phyloP scores from a whole-genome alignment of 768 basidiomycete species.

The Filobasidium floriforme region DNA sequence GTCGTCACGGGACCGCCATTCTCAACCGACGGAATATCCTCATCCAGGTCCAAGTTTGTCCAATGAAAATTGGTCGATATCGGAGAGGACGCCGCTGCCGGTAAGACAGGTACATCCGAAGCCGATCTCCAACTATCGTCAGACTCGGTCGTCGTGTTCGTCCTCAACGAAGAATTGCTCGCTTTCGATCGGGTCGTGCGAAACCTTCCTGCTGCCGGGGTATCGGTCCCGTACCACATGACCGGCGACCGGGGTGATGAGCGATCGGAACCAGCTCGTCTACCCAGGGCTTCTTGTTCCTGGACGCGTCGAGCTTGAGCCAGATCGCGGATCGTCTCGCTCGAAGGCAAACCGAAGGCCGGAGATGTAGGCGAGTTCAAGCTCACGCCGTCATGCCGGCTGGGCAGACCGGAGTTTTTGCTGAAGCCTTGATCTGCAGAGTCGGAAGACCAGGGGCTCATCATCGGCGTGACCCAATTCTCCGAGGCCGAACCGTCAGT shows the following conservation, averaged over 20 bases:
- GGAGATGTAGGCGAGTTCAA: neutral
- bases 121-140: neutral
- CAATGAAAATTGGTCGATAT: conserved; percentile 1
- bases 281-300: neutral
- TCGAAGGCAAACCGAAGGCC: neutral
- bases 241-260: neutral
- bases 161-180: neutral
- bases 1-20: neutral
- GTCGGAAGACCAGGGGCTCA: neutral
- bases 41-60: neutral
- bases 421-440: neutral
- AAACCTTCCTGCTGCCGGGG: neutral
- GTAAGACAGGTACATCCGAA: neutral
- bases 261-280: neutral
- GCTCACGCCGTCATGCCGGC: neutral
- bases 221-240: neutral
- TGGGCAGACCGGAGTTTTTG: neutral
- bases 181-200: neutral
- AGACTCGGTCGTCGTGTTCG: neutral
- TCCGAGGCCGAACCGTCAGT: neutral
- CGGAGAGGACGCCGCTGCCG: neutral
- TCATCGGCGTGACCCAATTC: neutral
- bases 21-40: neutral
- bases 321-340: conserved; percentile 5
- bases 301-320: neutral